Base-by-base conservation (phyloP, 345 rosid species). In the Capsella bursapastoris region DNA sequence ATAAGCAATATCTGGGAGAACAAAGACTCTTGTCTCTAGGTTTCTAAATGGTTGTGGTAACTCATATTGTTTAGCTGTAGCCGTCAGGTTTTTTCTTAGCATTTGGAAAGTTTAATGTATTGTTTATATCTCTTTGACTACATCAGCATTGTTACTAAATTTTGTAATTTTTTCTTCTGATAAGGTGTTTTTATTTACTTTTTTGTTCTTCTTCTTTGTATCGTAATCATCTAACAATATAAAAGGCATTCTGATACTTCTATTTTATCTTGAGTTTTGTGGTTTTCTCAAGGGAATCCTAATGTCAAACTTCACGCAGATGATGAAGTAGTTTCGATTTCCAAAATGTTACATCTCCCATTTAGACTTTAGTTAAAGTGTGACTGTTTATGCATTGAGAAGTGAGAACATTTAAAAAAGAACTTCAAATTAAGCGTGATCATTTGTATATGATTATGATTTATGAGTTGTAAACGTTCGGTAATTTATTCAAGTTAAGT, bases 1-100 rank as follows among this genome's bases (percentile, higher is more conserved):
- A 73, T 73, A 73, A 73, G 70, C 57, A 73, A 31, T 41, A 41
- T 43, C 56, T 72, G 70, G 67, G 53, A 51, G 25, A 72, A 72
- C 62, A 43, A 43, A 64, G 63, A 52, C 62, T 31, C 59, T 61
- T 72, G 47, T 72, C 14, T 53, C 37, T 72, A 64, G 64, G 48
- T 73, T 64, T 64, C 64, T 72, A 55, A 32, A 55, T 64, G 56
- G 37, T 64, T 73, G 63, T 55, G 55, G 35, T 53, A 64, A 34
- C 55, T 73, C 40, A 18, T 73, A 71, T 64, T 73, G 64, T 64
- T 45, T 70, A 72, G 57, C 27, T 64, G 64, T 73, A 73, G 57
- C 64, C 28, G 5, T 55, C 56, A 73, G 71, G 35, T 53, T 53
- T 43, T 43, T 37, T 18, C 43, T 52, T 63, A 63, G 63, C 63